phyloP scores from a whole-genome alignment of 129 eudicot genomes.

The Artemisia tridentata region DNA sequence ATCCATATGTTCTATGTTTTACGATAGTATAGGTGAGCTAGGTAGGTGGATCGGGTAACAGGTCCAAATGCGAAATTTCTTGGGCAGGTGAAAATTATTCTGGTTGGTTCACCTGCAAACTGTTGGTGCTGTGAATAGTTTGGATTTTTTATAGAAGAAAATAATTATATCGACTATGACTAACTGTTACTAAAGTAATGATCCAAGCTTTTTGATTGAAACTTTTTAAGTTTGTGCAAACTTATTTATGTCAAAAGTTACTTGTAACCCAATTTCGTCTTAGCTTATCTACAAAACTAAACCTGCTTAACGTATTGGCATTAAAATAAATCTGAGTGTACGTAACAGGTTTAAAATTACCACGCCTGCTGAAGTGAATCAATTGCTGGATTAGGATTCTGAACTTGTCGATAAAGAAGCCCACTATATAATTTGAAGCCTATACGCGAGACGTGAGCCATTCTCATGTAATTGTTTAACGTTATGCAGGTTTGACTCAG shows the following conservation, averaged over 20 bases:
- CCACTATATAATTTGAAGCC: neutral
- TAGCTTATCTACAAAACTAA: neutral
- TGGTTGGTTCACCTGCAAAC: too few species aligned
- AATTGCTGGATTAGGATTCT: neutral
- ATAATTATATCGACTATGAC: neutral
- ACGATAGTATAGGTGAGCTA: neutral
- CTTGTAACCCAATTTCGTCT: neutral
- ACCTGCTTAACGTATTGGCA: neutral
- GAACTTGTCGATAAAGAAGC: neutral
- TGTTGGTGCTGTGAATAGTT: too few species aligned
- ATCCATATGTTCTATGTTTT: slow-evolving; percentile 5
- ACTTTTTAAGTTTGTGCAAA: neutral
- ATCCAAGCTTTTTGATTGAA: neutral
- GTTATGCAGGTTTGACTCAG: slow-evolving; percentile 85
- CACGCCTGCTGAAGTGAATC: neutral
- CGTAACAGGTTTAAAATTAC: neutral
- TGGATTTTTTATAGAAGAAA: neutral
- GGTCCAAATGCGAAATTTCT: neutral
- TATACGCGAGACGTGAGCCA: slow-evolving; percentile 16
- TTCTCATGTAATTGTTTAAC: slow-evolving; percentile 14
- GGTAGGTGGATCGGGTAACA: slow-evolving; percentile 2
- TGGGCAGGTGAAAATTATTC: too few species aligned
- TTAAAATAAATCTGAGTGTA: neutral
- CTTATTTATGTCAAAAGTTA: neutral
- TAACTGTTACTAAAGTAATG: neutral